A percentile compares a stretch with the other conserved stretches of the same genome.
phyloP scores from a whole-genome alignment of 2,329 filamentous ascomycete genomes.

The Cryphonectria naterciae region DNA sequence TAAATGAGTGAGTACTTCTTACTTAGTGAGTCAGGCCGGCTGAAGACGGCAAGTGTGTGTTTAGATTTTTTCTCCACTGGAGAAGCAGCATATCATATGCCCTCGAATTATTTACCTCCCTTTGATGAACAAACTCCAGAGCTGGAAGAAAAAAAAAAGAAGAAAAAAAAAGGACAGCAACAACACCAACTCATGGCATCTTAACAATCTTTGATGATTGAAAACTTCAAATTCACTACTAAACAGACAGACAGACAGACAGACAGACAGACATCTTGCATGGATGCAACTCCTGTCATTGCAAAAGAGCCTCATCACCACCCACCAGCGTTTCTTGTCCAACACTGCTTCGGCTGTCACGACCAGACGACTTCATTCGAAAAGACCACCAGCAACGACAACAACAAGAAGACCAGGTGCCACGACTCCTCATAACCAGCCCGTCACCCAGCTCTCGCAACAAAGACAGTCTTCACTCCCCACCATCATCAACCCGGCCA shows the following conservation, averaged over 20 bases:
- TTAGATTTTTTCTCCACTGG: neutral
- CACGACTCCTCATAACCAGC: neutral
- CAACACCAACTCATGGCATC: neutral
- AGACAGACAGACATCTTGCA: neutral
- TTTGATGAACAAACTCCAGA: too few species aligned
- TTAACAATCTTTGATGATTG: neutral
- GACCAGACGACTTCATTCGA: neutral
- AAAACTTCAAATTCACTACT: neutral
- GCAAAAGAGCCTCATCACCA: neutral
- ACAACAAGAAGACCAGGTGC: neutral
- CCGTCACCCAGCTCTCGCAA: neutral
- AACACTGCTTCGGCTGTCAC: neutral
- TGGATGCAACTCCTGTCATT: neutral
- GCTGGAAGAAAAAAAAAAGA: too few species aligned
- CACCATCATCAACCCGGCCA: neutral
- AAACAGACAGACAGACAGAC: neutral
- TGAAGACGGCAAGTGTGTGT: too few species aligned
- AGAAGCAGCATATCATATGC: too few species aligned
- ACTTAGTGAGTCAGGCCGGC: slow-evolving; percentile 1
- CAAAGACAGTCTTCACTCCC: neutral
- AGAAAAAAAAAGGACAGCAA: neutral
- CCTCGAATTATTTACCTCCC: too few species aligned
- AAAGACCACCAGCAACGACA: neutral
- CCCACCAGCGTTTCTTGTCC: neutral
- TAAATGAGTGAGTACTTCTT: neutral